Conservation (phyloP, 2,329 filamentous ascomycete genomes). For the Trichoderma harzianum region DNA sequence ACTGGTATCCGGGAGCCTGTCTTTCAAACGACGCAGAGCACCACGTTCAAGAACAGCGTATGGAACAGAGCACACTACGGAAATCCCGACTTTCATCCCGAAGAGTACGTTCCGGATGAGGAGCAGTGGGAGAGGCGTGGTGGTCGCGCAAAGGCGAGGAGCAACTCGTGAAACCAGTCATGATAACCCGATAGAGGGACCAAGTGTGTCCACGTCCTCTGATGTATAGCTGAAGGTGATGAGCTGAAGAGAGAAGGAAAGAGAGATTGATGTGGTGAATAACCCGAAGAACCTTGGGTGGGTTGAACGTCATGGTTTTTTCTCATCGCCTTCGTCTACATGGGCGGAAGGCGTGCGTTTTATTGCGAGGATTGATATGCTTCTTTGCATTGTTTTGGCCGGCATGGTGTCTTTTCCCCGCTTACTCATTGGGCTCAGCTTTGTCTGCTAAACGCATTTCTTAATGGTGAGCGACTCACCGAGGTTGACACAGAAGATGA, state of each 20-base stretch:
- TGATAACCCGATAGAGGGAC: not conserved
- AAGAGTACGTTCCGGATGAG: conserved; percentile 43
- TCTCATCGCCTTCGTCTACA: not conserved
- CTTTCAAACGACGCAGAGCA: conserved; percentile 48
- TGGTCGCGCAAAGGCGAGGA: conserved; percentile 24
- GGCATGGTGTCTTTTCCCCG: not conserved
- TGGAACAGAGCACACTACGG: conserved; percentile 66
- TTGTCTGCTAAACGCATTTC: not conserved
- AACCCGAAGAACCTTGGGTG: not conserved
- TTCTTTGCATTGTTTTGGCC: conserved; percentile 1
- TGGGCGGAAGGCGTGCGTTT: not conserved
- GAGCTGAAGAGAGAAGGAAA: not conserved
- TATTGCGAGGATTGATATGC: not conserved
- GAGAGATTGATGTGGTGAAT: not conserved
- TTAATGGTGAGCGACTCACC: not conserved
- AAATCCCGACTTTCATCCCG: conserved; percentile 53
- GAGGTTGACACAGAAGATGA: not conserved
- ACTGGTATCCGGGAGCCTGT: conserved; percentile 44
- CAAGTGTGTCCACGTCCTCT: not conserved
- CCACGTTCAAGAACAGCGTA: conserved; percentile 63
- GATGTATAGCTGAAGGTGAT: not conserved
- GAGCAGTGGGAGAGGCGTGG: conserved; percentile 32
- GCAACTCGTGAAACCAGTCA: not conserved
- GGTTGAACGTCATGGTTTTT: not conserved
- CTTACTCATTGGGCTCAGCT: not conserved